Base-by-base conservation (phyloP, 768 basidiomycete genomes). In the Lactarius hengduanensis region DNA sequence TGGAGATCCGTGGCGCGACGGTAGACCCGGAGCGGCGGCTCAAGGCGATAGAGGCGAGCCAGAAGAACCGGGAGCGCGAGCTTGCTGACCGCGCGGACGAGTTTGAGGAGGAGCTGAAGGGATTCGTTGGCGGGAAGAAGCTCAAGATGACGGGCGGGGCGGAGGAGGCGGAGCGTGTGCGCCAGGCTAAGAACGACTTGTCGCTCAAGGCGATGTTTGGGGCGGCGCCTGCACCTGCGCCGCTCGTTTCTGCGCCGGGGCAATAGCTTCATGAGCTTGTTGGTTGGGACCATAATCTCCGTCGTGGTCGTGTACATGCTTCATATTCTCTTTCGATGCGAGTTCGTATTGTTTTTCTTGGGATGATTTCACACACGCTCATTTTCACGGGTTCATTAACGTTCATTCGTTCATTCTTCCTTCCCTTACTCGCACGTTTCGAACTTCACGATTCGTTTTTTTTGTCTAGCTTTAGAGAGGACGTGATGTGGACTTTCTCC, bases 141-240 rank as follows among this genome's bases (percentile, higher is more conserved):
- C 78, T 99, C 75, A 92, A 87, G 82, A 90, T 94, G 91, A 99
- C 96, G 20, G 96, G 96, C 32, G 96, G 94, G 16, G 90, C 93
- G 28, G 93, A 96, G 76, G 94, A 96, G 78, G 84, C 80, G 28
- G 96, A 99, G 78, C 82, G 96, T 64, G 83, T 96, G 71, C 81
- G 96, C 71, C 90, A 94, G 81, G 86, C 86, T 74, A 81, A 87
- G 76, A 93, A 91, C 73, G 94, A 95, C 61, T 76, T 86, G 78
- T 88, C 92, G 26, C 78, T 98, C 70, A 94, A 90, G 79, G 91
- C 91, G 36, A 96, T 98, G 92, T 95, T 95, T 74, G 82, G 74
- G 40, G 80, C 78, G 3, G 22, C 63, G 20, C 5, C 63, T 22
- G 34, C 18, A 18, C 7, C 30, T 34, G n/a, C 45, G 47, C 20